These are phyloP conservation scores for Dimocarpus longan DNA, from an alignment of 345 rosid genomes.

Conservation along the genomic window DNA sequence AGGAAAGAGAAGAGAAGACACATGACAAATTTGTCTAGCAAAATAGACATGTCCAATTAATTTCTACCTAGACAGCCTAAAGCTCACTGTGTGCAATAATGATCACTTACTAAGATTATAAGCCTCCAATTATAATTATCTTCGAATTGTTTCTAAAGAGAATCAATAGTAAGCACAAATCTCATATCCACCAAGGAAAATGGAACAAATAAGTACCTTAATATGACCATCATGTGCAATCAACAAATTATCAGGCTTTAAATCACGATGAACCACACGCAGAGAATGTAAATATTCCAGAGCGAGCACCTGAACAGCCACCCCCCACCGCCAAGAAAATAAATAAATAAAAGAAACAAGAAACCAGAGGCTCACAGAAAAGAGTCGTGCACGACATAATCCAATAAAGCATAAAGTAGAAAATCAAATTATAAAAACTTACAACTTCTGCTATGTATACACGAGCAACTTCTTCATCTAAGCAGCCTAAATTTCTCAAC, in stretches of 20 bases:
- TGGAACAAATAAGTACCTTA: slow-evolving; percentile 54
- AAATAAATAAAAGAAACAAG: neutral
- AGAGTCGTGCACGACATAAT: neutral
- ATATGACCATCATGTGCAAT: slow-evolving; percentile 99
- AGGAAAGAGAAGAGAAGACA: neutral
- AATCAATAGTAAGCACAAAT: neutral
- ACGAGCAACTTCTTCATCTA: slow-evolving; percentile 97
- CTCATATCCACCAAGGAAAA: neutral
- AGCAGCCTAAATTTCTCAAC: slow-evolving; percentile 95
- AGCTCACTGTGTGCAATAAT: neutral
- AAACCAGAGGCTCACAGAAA: slow-evolving; percentile 1
- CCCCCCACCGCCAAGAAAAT: neutral
- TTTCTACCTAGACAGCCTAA: neutral
- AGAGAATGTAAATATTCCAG: slow-evolving; percentile 94
- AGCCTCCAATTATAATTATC: neutral
- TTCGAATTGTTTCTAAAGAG: neutral
- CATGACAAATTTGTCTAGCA: neutral
- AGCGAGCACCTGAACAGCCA: slow-evolving; percentile 79
- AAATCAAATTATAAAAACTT: slow-evolving; percentile 36
- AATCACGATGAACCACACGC: slow-evolving; percentile 95
- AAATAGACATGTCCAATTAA: neutral
- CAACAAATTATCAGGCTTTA: slow-evolving; percentile 98
- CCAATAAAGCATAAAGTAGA: neutral
- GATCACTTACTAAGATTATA: neutral
- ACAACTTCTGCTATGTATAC: slow-evolving; percentile 99